Evolutionary conservation across 129 eudicot species (phyloP), one percentile per base, ranked within the genome.

Genomic region (Helichrysum umbraculigerum): DNA sequence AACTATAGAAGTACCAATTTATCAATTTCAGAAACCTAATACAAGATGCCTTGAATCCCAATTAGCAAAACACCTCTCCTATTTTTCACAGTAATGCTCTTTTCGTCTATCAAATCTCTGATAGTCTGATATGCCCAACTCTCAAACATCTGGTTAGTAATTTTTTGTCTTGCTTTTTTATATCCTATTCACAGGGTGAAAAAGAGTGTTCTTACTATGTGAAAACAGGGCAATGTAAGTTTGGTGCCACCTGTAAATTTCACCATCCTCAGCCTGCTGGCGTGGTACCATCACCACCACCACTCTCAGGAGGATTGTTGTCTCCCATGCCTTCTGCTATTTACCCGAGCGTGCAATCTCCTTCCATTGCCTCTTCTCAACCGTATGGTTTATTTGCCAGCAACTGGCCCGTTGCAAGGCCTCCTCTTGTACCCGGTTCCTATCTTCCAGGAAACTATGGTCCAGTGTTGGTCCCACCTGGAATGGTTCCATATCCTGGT

Each of bases 191-290:
- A 33, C 89, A 92, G 98, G 94, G 92, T 76, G 98, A 86, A 81
- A 92, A 88, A 71, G 98, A 92, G 87, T 92, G 98, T 76, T 79
- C 90, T 5, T 90, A 92, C 85, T 92, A 90, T 79, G 74, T 86
- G 60, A 92, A 86, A 85, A 90, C 93, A 71, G 96, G 94, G 77
- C 96, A 84, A 71, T 92, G 98, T 85, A 92, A 92, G 87, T 92
- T 92, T 73, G 98, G 98, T 11, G 70, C 78, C 77, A 92, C 94
- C 33, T 92, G 98, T 82, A 92, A 92, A 84, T 92, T 90, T 70
- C 91, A 92, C 82, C 98, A 92, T 78, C 94, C 98, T 14, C 98
- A 84, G 74, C 94, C 93, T 54, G 83, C 86, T 63, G 91, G 93
- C 58, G 64, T 83, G 51, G 35, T 80, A 39, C 70, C 79, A 12